phyloP scores from a whole-genome alignment of 345 rosid species.

The Syzygium oleosum region DNA sequence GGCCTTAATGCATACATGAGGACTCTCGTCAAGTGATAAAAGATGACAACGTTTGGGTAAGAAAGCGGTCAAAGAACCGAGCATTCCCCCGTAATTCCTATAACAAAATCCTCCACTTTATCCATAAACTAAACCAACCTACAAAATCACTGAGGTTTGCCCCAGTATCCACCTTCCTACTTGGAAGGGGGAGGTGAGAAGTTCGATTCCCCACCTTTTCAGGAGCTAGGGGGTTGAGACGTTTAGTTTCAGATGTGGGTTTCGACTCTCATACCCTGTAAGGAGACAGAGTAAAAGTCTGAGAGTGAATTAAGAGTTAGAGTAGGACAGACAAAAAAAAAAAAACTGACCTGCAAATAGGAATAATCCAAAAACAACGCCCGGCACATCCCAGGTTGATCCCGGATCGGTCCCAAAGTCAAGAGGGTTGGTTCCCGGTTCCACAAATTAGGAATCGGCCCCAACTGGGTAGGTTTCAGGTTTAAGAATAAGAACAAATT shows the following conservation, averaged over 20 bases:
- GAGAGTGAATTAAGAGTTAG: too few species aligned
- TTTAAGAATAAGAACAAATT: background rate
- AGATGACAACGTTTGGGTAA: slow-evolving; percentile 60
- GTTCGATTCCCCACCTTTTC: too few species aligned
- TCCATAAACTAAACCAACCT: background rate
- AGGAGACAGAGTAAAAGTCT: too few species aligned
- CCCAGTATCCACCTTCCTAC: too few species aligned
- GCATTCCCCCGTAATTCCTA: slow-evolving; percentile 92
- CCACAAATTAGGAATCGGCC: background rate
- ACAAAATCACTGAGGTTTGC: background rate
- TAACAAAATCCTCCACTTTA: slow-evolving; percentile 3
- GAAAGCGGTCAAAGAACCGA: slow-evolving; percentile 93
- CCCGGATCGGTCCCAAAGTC: background rate
- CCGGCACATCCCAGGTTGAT: background rate
- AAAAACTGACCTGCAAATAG: background rate
- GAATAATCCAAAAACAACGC: background rate
- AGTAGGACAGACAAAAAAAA: too few species aligned
- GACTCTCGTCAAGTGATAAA: slow-evolving; percentile 78
- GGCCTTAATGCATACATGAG: slow-evolving; percentile 81
- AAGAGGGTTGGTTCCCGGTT: background rate
- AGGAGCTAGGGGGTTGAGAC: too few species aligned
- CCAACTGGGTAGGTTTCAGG: background rate
- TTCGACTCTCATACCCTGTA: too few species aligned
- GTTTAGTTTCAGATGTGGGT: too few species aligned
- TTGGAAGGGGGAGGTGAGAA: too few species aligned